phyloP scores from a whole-genome alignment of 345 rosid genomes.

The Citrus trifoliata region DNA sequence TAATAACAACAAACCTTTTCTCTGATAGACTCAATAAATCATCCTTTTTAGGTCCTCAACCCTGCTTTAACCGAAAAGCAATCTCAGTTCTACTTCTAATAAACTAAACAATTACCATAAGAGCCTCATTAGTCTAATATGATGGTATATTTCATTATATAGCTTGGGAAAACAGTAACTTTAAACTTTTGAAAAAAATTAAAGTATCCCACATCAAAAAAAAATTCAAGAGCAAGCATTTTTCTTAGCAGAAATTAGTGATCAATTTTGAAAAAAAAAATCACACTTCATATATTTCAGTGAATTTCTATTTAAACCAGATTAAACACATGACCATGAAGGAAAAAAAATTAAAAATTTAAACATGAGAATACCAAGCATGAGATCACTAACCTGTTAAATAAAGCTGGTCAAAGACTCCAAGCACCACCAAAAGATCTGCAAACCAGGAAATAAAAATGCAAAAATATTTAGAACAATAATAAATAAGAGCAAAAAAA shows the following conservation, averaged over 20 bases:
- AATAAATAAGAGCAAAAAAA: not conserved
- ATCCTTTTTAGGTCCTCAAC: not conserved
- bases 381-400: not conserved
- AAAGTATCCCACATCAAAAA: slow-evolving; percentile 1
- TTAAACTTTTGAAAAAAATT: not conserved
- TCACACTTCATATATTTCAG: not conserved
- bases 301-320: not conserved
- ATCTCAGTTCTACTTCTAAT: not conserved
- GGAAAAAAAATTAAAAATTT: not conserved
- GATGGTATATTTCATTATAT: not conserved
- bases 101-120: not conserved
- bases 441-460: not conserved
- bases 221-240: not conserved
- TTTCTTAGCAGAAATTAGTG: not conserved
- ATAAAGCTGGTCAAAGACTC: not conserved
- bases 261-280: not conserved
- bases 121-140: not conserved
- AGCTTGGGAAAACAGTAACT: not conserved
- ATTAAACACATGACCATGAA: not conserved
- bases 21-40: not conserved
- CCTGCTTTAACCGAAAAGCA: not conserved
- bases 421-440: slow-evolving; percentile 8
- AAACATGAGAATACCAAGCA: not conserved
- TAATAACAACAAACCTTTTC: not conserved
- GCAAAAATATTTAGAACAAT: not conserved